Conservation (phyloP, 2,329 filamentous ascomycete genomes). For the Blumeriella jaapii region DNA sequence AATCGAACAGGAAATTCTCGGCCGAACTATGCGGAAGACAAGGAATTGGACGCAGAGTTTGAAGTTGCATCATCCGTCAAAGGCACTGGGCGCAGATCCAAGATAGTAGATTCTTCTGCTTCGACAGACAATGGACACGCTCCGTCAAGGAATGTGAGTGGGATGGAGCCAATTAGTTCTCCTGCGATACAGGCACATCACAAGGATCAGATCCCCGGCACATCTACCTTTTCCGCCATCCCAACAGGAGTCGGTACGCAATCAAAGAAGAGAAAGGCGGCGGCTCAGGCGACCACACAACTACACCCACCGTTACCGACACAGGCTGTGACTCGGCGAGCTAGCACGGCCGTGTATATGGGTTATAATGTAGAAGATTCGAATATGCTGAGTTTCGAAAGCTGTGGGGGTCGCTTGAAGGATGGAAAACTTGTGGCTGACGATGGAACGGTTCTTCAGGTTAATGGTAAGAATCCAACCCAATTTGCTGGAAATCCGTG, state of each 20-base stretch:
- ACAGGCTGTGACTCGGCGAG: constrained; percentile 12
- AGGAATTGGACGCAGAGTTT: constrained; percentile 81
- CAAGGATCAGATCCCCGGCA: constrained; percentile 42
- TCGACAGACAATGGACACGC: constrained; percentile 12
- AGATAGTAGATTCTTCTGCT: constrained; percentile 25
- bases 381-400: constrained; percentile 84
- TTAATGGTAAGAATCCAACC: constrained; percentile 83
- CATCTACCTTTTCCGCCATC: constrained; percentile 45
- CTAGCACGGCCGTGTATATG: constrained; percentile 13
- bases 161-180: constrained; percentile 22
- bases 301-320: constrained; percentile 7
- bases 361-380: constrained; percentile 40
- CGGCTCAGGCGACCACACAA: constrained; percentile 16
- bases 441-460: constrained; percentile 70
- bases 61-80: constrained; percentile 51
- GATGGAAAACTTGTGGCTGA: constrained; percentile 76
- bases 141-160: constrained; percentile 30
- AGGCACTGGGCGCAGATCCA: constrained; percentile 45
- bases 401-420: constrained; percentile 54
- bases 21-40: constrained; percentile 91
- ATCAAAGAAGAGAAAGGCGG: constrained; percentile 80
- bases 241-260: constrained; percentile 27
- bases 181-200: constrained; percentile 21
- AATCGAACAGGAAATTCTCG: constrained; percentile 72
- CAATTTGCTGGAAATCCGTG: too few species aligned